Evolutionary conservation across 345 rosid genomes (phyloP), one percentile per base, ranked within the genome.

Genomic region (Psidium guajava): DNA sequence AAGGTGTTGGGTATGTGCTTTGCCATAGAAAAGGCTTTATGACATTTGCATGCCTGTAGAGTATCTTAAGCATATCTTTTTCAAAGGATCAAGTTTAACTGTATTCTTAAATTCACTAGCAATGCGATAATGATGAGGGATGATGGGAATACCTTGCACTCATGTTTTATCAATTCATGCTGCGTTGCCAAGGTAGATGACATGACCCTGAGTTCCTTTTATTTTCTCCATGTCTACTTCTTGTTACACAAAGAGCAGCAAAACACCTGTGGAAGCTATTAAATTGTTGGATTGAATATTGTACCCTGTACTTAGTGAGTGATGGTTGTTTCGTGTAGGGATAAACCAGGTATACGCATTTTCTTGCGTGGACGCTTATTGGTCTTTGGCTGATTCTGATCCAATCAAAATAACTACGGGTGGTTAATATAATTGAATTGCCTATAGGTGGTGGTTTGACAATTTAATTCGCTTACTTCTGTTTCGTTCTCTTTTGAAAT

Each of bases 111-210:
- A 94, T 95, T 88, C 93, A 94, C 96, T 96, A 95, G 94, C 98
- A 92, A 93, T 95, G 99, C 96, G 93, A 94, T 94, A 91, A 93
- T 92, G 96, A 95, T 94, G 98, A 94, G 94, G 94, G 96, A 95
- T 94, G 97, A 89, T 93, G 98, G 95, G 94, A 94, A 90, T 92
- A 91, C 95, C 95, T 91, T 94, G 94, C 95, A 91, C 95, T 89
- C 96, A 93, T 96, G 95, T 96, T 96, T 95, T 94, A 92, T 93
- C 99, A 93, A 95, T 96, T 92, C 98, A 88, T 92, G 94, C 95
- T 92, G 96, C 96, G 89, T 90, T 88, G 85, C 84, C 93, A 92
- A 94, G 96, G 98, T 96, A 95, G 98, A 92, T 90, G 98, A 93
- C 95, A 95, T 89, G 90, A 91, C 91, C 94, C 93, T 94, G 90